Evolutionary conservation across 805 yeast species (phyloP).

Genomic region (Debaryomyces tyrocola): DNA sequence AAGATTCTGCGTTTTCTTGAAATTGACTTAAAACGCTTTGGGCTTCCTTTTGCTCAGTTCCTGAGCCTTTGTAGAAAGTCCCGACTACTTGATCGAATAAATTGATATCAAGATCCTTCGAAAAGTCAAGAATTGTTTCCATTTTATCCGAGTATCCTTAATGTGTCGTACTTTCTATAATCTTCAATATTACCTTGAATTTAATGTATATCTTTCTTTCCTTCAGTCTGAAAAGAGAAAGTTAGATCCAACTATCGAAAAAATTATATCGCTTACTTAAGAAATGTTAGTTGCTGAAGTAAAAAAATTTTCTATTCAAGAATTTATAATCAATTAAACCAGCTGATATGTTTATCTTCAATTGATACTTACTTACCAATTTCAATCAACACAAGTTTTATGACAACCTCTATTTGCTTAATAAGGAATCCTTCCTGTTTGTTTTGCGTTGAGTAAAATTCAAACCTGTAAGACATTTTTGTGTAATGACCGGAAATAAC

Average conservation of each 20-base stretch:
- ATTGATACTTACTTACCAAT: background rate
- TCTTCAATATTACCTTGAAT: background rate
- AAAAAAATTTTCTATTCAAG: background rate
- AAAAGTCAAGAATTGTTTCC: constrained; percentile 88
- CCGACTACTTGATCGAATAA: constrained; percentile 82
- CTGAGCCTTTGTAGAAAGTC: constrained; percentile 78
- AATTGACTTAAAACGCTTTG: constrained; percentile 72
- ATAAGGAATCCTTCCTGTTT: background rate
- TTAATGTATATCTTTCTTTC: background rate
- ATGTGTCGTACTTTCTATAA: background rate
- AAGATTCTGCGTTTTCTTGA: constrained; percentile 92
- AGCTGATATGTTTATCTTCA: background rate
- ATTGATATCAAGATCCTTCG: constrained; percentile 75
- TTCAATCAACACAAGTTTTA: background rate
- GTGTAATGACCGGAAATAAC: background rate
- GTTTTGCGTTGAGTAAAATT: background rate
- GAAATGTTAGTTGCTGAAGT: background rate
- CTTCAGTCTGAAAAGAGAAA: background rate
- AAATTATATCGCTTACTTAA: background rate
- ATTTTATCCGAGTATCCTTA: constrained; percentile 32
- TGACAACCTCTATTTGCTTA: background rate
- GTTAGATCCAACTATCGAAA: background rate
- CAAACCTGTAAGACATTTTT: background rate
- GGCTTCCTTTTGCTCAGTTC: constrained; percentile 67
- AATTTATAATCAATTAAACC: background rate